Conservation (phyloP, 2,329 filamentous ascomycete genomes). For the Talaromyces pinophilus region DNA sequence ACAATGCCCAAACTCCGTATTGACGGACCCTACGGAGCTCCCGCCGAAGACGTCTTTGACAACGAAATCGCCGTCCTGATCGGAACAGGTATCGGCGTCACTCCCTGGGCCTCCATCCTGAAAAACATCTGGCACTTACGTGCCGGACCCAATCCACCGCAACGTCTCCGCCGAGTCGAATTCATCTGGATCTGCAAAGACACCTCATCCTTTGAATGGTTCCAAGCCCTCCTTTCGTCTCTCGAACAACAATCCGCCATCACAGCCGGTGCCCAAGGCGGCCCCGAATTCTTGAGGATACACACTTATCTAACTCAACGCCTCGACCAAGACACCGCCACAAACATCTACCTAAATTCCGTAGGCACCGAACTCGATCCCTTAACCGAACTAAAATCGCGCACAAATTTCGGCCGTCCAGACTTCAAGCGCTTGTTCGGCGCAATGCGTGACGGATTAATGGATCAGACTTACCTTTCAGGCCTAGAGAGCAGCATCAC, state of each 20-base stretch:
- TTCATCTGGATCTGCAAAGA: constrained; percentile 99
- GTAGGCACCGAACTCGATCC: constrained; percentile 87
- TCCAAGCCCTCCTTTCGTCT: constrained; percentile 88
- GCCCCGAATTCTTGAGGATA: constrained; percentile 84
- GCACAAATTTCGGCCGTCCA: constrained; percentile 93
- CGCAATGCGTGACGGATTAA: constrained; percentile 83
- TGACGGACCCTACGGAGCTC: constrained; percentile 94
- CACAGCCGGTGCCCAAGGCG: constrained; percentile 58
- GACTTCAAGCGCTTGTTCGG: constrained; percentile 80
- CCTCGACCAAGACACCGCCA: constrained; percentile 85
- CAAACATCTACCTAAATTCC: constrained; percentile 96
- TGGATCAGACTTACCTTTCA: constrained; percentile 79
- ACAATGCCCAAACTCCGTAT: constrained; percentile 87
- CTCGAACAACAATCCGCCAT: constrained; percentile 83
- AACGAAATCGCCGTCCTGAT: constrained; percentile 79
- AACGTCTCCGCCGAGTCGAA: constrained; percentile 87
- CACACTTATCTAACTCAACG: constrained; percentile 97
- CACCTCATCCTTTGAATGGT: constrained; percentile 96
- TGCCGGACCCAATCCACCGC: constrained; percentile 83
- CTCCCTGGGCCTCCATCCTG: constrained; percentile 81
- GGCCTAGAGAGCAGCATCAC: constrained; percentile 73
- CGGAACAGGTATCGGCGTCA: constrained; percentile 80
- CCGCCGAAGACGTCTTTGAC: constrained; percentile 96
- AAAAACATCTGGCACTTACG: constrained; percentile 99
- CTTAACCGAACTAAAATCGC: constrained; percentile 82